Evolutionary conservation across 352 stramenopile genomes (phyloP).

Genomic region (Globisporangium iwayamae): DNA sequence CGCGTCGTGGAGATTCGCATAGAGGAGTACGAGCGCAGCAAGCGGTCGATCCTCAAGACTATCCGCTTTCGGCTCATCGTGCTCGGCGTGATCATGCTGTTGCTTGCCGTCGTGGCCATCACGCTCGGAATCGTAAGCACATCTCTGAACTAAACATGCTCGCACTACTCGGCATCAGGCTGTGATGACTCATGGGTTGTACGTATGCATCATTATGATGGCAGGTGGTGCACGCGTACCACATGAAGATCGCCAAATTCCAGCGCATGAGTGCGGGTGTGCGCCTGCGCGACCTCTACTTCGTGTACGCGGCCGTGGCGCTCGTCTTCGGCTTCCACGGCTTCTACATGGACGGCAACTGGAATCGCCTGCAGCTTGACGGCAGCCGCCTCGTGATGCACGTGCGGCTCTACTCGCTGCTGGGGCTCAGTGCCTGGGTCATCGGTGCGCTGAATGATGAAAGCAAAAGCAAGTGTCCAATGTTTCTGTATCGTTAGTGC

Average conservation of each 20-base stretch:
- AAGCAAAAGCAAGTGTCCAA: neutral
- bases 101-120: slow-evolving; percentile 42
- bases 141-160: neutral
- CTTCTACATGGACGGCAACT: slow-evolving; percentile 68
- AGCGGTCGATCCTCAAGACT: slow-evolving; percentile 67
- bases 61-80: slow-evolving; percentile 64
- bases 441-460: slow-evolving; percentile 24
- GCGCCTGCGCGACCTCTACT: slow-evolving; percentile 58
- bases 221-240: slow-evolving; percentile 49
- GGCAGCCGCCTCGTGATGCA: slow-evolving; percentile 71
- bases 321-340: slow-evolving; percentile 56
- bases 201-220: neutral
- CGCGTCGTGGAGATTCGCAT: slow-evolving; percentile 70
- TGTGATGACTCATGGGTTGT: neutral
- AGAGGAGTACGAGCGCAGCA: slow-evolving; percentile 72
- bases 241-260: slow-evolving; percentile 50
- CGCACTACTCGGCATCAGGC: no score
- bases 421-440: slow-evolving; percentile 45
- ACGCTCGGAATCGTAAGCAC: slow-evolving; percentile 46
- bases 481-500: neutral
- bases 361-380: slow-evolving; percentile 49
- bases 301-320: slow-evolving; percentile 46
- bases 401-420: slow-evolving; percentile 53
- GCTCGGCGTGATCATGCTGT: slow-evolving; percentile 47
- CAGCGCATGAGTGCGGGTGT: slow-evolving; percentile 26